phyloP scores from a whole-genome alignment of 805 yeast species.

The Ogataea allantospora region DNA sequence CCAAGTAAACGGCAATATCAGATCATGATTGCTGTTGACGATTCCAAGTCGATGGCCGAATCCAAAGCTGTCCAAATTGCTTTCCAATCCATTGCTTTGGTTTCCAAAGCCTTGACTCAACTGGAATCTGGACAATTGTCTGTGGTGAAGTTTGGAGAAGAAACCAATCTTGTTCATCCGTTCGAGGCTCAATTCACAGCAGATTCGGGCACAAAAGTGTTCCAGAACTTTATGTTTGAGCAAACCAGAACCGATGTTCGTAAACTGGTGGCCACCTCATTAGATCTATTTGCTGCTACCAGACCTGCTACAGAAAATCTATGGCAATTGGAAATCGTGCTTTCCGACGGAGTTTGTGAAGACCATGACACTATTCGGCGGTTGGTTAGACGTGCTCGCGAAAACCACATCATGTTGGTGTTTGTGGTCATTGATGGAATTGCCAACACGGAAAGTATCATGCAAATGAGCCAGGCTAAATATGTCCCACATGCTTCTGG shows the following conservation, averaged over 20 bases:
- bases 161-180: constrained; percentile 80
- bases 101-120: constrained; percentile 89
- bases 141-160: constrained; percentile 86
- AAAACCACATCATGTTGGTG: constrained; percentile 89
- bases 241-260: constrained; percentile 85
- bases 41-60: constrained; percentile 96
- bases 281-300: constrained; percentile 66
- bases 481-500: constrained; percentile 74
- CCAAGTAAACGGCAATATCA: constrained; percentile 97
- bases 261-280: constrained; percentile 67
- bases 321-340: constrained; percentile 91
- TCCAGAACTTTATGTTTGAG: constrained; percentile 87
- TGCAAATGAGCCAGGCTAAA: constrained; percentile 92
- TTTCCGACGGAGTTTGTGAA: constrained; percentile 97
- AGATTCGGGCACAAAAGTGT: constrained; percentile 78
- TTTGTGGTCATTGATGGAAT: constrained; percentile 93
- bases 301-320: constrained; percentile 52
- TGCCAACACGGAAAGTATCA: constrained; percentile 75
- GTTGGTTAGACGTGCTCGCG: constrained; percentile 87
- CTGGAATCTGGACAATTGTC: constrained; percentile 92
- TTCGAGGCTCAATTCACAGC: constrained; percentile 81
- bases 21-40: constrained; percentile 96
- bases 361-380: constrained; percentile 82
- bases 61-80: constrained; percentile 88
- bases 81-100: constrained; percentile 90